Percentiles rank a stretch among this genome's conserved stretches.
Conservation (phyloP, 129 eudicot genomes). For the Saussurea involucrata region DNA sequence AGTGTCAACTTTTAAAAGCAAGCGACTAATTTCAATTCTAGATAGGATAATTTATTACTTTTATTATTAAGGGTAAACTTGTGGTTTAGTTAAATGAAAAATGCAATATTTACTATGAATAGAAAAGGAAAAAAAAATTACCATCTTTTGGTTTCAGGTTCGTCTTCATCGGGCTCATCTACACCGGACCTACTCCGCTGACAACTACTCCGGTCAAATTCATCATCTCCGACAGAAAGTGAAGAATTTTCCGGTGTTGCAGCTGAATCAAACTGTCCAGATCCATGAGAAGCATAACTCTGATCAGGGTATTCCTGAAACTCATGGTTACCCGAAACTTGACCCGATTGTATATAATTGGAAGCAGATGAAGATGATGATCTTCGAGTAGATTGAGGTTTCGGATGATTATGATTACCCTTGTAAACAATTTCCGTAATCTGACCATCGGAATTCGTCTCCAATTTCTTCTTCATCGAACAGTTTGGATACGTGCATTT, state of each 20-base stretch:
- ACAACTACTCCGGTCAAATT: slow-evolving; percentile 46
- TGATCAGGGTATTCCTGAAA: slow-evolving; percentile 37
- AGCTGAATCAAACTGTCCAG: slow-evolving; percentile 60
- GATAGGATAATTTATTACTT: no score
- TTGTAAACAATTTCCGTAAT: slow-evolving; percentile 87
- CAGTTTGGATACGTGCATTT: slow-evolving; percentile 77
- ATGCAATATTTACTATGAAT: background rate
- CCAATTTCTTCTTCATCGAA: slow-evolving; percentile 76
- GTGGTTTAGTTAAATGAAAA: no score
- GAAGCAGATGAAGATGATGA: slow-evolving; percentile 53
- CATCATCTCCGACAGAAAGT: slow-evolving; percentile 65
- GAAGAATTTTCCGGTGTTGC: slow-evolving; percentile 79
- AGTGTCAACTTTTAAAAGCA: background rate
- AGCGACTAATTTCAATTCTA: no score
- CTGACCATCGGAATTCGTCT: slow-evolving; percentile 65
- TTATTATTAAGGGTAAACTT: no score
- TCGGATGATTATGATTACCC: slow-evolving; percentile 82
- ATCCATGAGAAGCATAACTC: slow-evolving; percentile 42
- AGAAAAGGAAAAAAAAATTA: background rate
- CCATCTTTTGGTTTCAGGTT: slow-evolving; percentile 78
- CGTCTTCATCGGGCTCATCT: slow-evolving; percentile 59
- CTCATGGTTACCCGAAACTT: slow-evolving; percentile 22
- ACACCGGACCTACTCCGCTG: slow-evolving; percentile 58
- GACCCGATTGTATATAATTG: slow-evolving; percentile 21
- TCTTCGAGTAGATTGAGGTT: slow-evolving; percentile 70